Evolutionary conservation across 2,329 filamentous ascomycete species (phyloP), one percentile per base, ranked within the genome.

Genomic region (Fusarium sp.): DNA sequence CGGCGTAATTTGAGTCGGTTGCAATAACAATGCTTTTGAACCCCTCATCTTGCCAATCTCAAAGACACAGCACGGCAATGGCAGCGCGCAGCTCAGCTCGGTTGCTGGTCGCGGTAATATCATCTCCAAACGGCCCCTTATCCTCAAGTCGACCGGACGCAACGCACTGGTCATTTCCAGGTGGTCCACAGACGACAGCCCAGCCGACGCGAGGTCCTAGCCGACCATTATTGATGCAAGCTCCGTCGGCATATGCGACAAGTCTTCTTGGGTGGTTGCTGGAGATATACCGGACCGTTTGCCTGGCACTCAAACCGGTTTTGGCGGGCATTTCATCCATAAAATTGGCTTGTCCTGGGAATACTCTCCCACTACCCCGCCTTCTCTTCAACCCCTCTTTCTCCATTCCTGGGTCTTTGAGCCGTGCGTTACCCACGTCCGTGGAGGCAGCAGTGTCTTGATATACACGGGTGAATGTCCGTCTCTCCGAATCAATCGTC

Each of bases 61-160:
- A 50, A n/a, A 65, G 20, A 9, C 71, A 63, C 4, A 76, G 48
- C 1, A 65, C 63, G 1, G 24, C 64, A 1, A 74, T 57, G 77
- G 63, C 37, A 4, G 67, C 56, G 35, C 67, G 50, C 4, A 76
- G 59, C 20, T 73, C 69, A 18, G 72, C 72, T 64, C 74, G 83
- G 69, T 89, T 88, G 80, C 83, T 89, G 20, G 83, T 89, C 65
- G 85, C 84, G 6, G 68, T 45, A 29, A 72, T 54, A 0, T 56
- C 24, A 18, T 83, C 78, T 6, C 83, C 84, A 45, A 80, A 83
- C 1, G 87, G 86, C 0, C 87, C 86, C 20, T 80, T 64, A 2
- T 72, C 73, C 75, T 89, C 87, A 3, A 89, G 81, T 10, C 82
- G 83, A 48, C 78, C 81, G 11, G 67, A 71, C 1, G 48, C 24